Evolutionary conservation across 441 rosid genomes (phyloP), one percentile per base, ranked within the genome.

Genomic region (Populus hybrid): DNA sequence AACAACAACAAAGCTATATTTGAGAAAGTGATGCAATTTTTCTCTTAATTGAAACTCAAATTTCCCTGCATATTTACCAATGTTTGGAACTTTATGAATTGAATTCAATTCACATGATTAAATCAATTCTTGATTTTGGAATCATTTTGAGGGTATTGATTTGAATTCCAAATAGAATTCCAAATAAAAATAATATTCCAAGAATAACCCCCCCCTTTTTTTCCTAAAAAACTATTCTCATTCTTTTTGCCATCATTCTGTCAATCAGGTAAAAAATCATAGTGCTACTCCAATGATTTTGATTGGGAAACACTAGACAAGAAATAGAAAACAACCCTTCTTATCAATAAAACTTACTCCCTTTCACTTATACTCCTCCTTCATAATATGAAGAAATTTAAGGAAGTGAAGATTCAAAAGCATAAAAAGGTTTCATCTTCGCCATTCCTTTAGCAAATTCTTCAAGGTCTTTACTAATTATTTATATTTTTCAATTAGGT

Each of bases 251-350:
- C 36, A 33, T 7, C 36, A 33, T 33, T 33, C 8, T 33, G 8
- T 33, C 36, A 33, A 33, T 33, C 36, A 33, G 1, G 36, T 33
- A 7, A 33, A 7, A 1, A 26, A 85, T 84, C 83, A 64, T 90
- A 88, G 84, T 94, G 93, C 82, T 89, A 87, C 80, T 94, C 93
- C n/a, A 90, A 91, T 28, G 98, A 94, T 83, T 94, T 94, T 76
- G 87, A 89, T 42, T 91, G 95, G 97, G 28, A 94, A 69, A 81
- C 87, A 23, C 36, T 91, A 23, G 82, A 75, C 85, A 84, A 68
- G 77, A 90, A 50, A 83, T 91, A 9, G 91, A 89, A 81, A 80
- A 70, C 28, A 88, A 91, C 81, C 93, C 90, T 53, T 88, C 87
- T 75, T 87, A 84, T 75, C 80, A 64, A 33, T 78, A 85, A 80